Evolutionary conservation across 306 rosid species (phyloP).

Genomic region (Acacia confusa): DNA sequence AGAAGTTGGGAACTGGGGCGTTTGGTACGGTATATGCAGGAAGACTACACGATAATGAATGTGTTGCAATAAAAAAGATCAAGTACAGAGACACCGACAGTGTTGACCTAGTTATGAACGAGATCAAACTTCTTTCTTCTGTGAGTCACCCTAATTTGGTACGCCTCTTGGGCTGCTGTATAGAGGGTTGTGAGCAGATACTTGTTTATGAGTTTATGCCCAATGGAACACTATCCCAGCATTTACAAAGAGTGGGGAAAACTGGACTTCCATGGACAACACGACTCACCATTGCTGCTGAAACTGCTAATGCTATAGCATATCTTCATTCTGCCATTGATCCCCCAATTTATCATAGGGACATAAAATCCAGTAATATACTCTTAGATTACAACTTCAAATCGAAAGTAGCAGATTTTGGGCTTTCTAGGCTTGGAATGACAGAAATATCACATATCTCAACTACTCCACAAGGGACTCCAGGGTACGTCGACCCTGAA

Average conservation of each 20-base stretch:
- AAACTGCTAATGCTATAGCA: constrained; percentile 87
- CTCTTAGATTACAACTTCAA: constrained; percentile 77
- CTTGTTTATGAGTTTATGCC: constrained; percentile 93
- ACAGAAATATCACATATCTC: constrained; percentile 87
- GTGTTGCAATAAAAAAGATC: constrained; percentile 88
- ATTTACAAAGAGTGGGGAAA: constrained; percentile 73
- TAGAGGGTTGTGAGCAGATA: constrained; percentile 88
- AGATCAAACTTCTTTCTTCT: constrained; percentile 87
- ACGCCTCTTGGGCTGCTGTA: constrained; percentile 94
- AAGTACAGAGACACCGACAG: constrained; percentile 77
- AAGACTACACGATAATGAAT: constrained; percentile 70
- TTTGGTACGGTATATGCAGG: constrained; percentile 92
- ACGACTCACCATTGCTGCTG: constrained; percentile 83
- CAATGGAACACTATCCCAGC: constrained; percentile 84
- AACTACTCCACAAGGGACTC: constrained; percentile 99
- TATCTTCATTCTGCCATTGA: constrained; percentile 84
- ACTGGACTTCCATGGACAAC: constrained; percentile 85
- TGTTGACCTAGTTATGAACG: constrained; percentile 90
- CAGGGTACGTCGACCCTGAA: constrained; percentile 95
- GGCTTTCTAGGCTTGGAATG: constrained; percentile 93
- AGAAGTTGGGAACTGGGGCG: constrained; percentile 92
- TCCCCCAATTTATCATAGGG: constrained; percentile 97
- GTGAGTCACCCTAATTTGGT: constrained; percentile 95
- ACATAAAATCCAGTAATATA: constrained; percentile 90
- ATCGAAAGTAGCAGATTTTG: constrained; percentile 96